Percentiles rank a stretch among this genome's conserved stretches.
These are phyloP conservation scores for Penicillium glabrum DNA, from an alignment of 2,329 filamentous ascomycete genomes.

Conservation along the genomic window DNA sequence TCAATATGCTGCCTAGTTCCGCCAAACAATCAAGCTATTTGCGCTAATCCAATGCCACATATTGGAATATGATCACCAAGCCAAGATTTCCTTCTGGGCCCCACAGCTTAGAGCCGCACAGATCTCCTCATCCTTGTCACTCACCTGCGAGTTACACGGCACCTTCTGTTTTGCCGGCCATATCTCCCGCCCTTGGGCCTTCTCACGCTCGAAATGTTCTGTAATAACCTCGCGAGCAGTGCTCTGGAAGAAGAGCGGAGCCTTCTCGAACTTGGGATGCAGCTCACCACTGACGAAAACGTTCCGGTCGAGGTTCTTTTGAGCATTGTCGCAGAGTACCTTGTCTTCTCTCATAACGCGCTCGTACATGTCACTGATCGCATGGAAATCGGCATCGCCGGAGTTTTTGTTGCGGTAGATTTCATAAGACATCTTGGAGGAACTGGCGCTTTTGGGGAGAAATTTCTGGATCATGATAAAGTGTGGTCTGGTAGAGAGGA, in stretches of 20 bases:
- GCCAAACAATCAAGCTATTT: neutral
- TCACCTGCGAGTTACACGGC: constrained; percentile 15
- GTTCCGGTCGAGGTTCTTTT: constrained; percentile 61
- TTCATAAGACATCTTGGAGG: constrained; percentile 61
- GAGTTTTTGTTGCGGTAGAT: constrained; percentile 63
- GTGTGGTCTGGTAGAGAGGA: constrained; percentile 47
- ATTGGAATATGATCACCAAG: constrained; percentile 17
- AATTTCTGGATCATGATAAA: constrained; percentile 66
- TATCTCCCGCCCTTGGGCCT: constrained; percentile 47
- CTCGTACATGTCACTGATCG: constrained; percentile 61
- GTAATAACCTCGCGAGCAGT: constrained; percentile 50
- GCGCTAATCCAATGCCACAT: neutral
- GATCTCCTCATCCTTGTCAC: constrained; percentile 26
- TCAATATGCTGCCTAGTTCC: neutral
- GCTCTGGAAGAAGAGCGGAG: constrained; percentile 58
- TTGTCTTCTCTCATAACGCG: constrained; percentile 66
- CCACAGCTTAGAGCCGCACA: constrained; percentile 24
- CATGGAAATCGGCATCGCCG: constrained; percentile 58
- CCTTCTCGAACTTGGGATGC: constrained; percentile 62
- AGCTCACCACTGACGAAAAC: constrained; percentile 64
- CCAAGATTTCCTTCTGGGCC: constrained; percentile 21
- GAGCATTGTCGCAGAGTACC: constrained; percentile 58
- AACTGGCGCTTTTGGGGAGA: constrained; percentile 54
- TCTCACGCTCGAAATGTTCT: constrained; percentile 51
- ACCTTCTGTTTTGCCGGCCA: constrained; percentile 50